Percentiles rank a stretch among this genome's conserved stretches.
Evolutionary conservation across 352 stramenopile species (phyloP).

Genomic region (Globisporangium sylvaticum): DNA sequence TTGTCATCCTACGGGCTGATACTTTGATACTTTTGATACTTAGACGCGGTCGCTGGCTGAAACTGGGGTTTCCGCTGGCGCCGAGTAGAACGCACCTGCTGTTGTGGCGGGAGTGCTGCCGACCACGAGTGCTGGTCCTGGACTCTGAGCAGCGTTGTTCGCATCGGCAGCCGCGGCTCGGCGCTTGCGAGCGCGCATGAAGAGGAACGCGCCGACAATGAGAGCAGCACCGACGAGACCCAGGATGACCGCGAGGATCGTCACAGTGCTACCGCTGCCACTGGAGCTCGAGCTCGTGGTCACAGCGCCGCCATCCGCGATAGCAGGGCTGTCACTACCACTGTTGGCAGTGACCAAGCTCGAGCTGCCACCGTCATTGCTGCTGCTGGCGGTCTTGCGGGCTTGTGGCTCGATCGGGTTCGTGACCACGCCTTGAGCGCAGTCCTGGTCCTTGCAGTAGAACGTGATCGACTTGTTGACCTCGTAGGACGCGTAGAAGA

Average conservation of each 20-base stretch:
- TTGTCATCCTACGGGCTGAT: not conserved
- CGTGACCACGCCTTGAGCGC: constrained; percentile 17
- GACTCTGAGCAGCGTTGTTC: not conserved
- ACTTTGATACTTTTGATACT: not conserved
- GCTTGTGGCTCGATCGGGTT: constrained; percentile 6
- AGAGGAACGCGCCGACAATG: constrained; percentile 29
- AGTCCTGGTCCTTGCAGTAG: constrained; percentile 59
- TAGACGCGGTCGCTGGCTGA: constrained; percentile 3
- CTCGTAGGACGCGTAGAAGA: constrained; percentile 66
- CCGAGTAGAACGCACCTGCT: not conserved
- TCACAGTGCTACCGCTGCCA: constrained; percentile 13
- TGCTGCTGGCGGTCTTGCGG: constrained; percentile 9
- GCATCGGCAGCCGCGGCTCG: not conserved
- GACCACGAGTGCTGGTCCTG: not conserved
- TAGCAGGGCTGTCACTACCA: not conserved
- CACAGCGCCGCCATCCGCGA: constrained; percentile 12
- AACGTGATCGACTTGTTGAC: constrained; percentile 60
- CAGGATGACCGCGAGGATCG: constrained; percentile 33
- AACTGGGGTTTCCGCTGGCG: not conserved
- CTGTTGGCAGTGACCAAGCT: not conserved
- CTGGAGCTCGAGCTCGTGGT: constrained; percentile 17
- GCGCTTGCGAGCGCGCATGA: constrained; percentile 13
- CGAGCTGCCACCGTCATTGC: not conserved
- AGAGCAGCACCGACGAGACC: constrained; percentile 36
- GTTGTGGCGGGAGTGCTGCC: not conserved